Evolutionary conservation across 306 rosid species (phyloP).

Genomic region (Prunus davidiana): DNA sequence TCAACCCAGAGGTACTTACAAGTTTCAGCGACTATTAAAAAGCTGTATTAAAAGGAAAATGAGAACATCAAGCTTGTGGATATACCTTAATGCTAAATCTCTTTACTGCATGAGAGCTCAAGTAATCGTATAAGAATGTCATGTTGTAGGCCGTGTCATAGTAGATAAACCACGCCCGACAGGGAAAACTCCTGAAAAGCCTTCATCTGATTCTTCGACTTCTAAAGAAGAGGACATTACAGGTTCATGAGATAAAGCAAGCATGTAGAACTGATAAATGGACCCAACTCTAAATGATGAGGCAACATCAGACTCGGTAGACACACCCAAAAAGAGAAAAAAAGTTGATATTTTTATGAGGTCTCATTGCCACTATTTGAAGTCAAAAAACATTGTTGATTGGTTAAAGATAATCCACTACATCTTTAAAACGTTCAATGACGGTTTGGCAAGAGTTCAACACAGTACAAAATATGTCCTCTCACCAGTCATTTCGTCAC

Average conservation of each 20-base stretch:
- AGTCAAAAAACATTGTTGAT: not conserved
- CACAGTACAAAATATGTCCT: conserved; percentile 18
- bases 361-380: not conserved
- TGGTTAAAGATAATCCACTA: not conserved
- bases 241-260: conserved; percentile 6
- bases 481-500: conserved; percentile 54
- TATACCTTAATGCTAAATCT: conserved; percentile 8
- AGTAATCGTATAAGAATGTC: conserved; percentile 20
- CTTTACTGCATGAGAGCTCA: not conserved
- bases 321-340: not conserved
- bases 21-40: not conserved
- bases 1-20: not conserved
- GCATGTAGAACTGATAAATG: not conserved
- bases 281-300: conserved; percentile 1
- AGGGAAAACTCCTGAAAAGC: conserved; percentile 71
- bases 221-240: conserved; percentile 50
- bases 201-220: conserved; percentile 61
- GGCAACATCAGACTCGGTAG: not conserved
- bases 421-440: not conserved
- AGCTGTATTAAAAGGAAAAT: not conserved
- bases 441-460: conserved; percentile 7
- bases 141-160: conserved; percentile 93
- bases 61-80: not conserved
- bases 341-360: not conserved
- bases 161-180: conserved; percentile 93